These are phyloP conservation scores for Aspergillus heteromorphus DNA, from an alignment of 495 filamentous ascomycete species.

Conservation along the genomic window DNA sequence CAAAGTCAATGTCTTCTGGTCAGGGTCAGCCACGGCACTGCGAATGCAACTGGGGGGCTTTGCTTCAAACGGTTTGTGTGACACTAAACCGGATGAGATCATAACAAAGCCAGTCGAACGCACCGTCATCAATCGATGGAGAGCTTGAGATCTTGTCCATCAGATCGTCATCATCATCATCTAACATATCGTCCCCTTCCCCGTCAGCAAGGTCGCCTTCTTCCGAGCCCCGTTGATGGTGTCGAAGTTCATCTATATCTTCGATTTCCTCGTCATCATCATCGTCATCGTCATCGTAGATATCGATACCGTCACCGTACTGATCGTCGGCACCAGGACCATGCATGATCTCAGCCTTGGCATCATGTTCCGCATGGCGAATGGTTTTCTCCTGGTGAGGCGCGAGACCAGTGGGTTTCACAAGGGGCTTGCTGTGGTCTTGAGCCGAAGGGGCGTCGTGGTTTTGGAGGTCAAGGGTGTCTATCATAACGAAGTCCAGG, in stretches of 20 bases:
- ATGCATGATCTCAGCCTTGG: slow-evolving; percentile 57
- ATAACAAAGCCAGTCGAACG: slow-evolving; percentile 34
- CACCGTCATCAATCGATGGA: slow-evolving; percentile 98
- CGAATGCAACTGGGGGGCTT: not conserved
- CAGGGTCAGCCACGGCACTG: slow-evolving; percentile 55
- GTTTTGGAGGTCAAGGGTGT: slow-evolving; percentile 93
- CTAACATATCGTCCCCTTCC: slow-evolving; percentile 70
- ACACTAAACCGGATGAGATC: not conserved
- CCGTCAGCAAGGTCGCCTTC: slow-evolving; percentile 66
- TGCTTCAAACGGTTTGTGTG: not conserved
- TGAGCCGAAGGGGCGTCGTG: slow-evolving; percentile 75
- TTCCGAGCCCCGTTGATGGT: slow-evolving; percentile 41
- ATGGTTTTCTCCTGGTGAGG: slow-evolving; percentile 83
- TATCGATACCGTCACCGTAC: slow-evolving; percentile 42
- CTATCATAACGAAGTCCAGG: slow-evolving; percentile 38
- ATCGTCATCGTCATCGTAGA: slow-evolving; percentile 39
- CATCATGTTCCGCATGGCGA: slow-evolving; percentile 70
- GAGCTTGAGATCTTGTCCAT: slow-evolving; percentile 98
- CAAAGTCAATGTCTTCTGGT: slow-evolving; percentile 98
- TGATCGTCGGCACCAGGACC: slow-evolving; percentile 43
- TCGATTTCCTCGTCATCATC: slow-evolving; percentile 29
- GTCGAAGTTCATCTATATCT: slow-evolving; percentile 27
- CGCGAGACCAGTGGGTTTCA: slow-evolving; percentile 55
- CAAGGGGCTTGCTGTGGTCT: slow-evolving; percentile 59
- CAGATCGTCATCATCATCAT: slow-evolving; percentile 91